Percentiles rank a stretch among this genome's conserved stretches.
These are phyloP conservation scores for Primulina eburnea DNA, from an alignment of 257 asterid species.

Conservation along the genomic window DNA sequence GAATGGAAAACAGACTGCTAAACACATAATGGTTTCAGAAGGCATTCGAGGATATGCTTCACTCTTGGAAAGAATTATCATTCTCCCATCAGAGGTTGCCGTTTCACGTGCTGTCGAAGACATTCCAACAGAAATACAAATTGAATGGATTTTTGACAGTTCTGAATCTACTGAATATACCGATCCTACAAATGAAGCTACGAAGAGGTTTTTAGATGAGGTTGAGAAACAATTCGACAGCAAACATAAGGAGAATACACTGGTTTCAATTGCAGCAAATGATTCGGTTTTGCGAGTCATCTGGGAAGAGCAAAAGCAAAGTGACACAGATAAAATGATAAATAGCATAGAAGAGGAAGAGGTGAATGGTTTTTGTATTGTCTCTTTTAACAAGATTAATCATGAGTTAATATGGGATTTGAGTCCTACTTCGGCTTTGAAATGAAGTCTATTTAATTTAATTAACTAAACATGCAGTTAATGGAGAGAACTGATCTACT, in stretches of 20 bases:
- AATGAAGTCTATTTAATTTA: slow-evolving; percentile 18
- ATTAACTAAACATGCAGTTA: slow-evolving; percentile 50
- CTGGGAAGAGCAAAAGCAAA: slow-evolving; percentile 79
- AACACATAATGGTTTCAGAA: slow-evolving; percentile 80
- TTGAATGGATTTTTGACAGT: slow-evolving; percentile 72
- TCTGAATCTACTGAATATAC: slow-evolving; percentile 42
- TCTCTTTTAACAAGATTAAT: slow-evolving; percentile 21
- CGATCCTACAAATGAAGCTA: slow-evolving; percentile 29
- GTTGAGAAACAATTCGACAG: slow-evolving; percentile 59
- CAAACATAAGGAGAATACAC: slow-evolving; percentile 37
- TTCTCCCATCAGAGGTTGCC: slow-evolving; percentile 77
- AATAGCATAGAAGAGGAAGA: slow-evolving; percentile 88
- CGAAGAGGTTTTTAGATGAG: slow-evolving; percentile 33
- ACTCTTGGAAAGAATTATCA: slow-evolving; percentile 65
- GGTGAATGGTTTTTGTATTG: slow-evolving; percentile 35
- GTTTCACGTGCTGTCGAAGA: slow-evolving; percentile 40
- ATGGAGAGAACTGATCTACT: slow-evolving; percentile 89
- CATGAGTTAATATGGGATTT: slow-evolving; percentile 10
- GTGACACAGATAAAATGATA: slow-evolving; percentile 48
- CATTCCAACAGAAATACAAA: slow-evolving; percentile 53
- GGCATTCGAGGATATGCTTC: slow-evolving; percentile 71
- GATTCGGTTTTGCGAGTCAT: slow-evolving; percentile 57
- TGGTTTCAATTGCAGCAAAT: slow-evolving; percentile 26
- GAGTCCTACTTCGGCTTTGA: slow-evolving; percentile 4
- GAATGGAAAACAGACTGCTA: slow-evolving; percentile 59